Base-by-base conservation (phyloP, 2,329 filamentous ascomycete genomes). In the Ambrosiella xylebori region DNA sequence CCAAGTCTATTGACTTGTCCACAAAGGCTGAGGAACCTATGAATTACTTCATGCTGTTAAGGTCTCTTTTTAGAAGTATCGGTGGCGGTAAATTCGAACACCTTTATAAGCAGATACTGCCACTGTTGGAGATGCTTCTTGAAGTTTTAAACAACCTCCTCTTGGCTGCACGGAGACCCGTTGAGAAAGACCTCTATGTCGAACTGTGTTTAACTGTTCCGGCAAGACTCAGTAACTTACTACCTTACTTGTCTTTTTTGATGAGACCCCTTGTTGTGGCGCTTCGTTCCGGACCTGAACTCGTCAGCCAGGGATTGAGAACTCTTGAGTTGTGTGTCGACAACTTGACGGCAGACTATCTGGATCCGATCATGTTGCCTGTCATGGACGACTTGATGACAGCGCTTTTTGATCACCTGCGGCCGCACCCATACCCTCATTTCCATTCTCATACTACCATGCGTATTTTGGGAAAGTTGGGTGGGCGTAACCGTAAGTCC, bases 331-430 rank as follows among this genome's bases (percentile, higher is more conserved):
- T 99, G 1, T 99, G 93, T 65, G 93, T 99, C 15, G 93, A 99
- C 63, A 99, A 99, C 64, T 77, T 99, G 0, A 98, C 94, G 0
- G 91, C 93, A 0, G 93, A 98, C 66, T 99, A 98, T 66, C 74
- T 99, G 12, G 93, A 99, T 65, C 94, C 93, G 0, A 97, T 99
- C 65, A 98, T 98, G 91, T 88, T 91, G 1, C 94, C 93, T 0
- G 94, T 97, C 35, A 97, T 99, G 69, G 91, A 98, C 65, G 93
- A 99, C 67, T 76, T 99, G 50, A 98, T 98, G 93, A 93, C 89
- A 52, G 91, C 91, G 1, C 76, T 99, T 1, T 98, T 95, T 77
- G 90, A 96, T 62, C 94, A 98, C 68, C 77, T 99, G 47, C 86
- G 86, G 65, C 94, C 93, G 7, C 85, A 90, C 62, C 93, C 93